A percentile compares a stretch with the other conserved stretches of the same genome.
Evolutionary conservation across 1,284 basidiomycete genomes (phyloP).

Genomic region (Moniliophthora roreri): DNA sequence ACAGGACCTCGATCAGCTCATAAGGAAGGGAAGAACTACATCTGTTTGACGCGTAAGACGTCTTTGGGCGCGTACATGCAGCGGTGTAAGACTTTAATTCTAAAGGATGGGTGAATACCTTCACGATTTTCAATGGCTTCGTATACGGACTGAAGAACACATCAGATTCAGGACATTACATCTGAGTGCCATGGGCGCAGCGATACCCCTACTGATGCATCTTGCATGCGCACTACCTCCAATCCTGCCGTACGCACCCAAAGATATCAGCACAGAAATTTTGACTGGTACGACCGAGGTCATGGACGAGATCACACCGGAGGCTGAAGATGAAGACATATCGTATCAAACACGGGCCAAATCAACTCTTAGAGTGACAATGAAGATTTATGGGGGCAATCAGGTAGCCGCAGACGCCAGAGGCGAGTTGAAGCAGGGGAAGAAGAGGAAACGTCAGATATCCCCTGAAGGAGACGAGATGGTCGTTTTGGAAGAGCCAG

Average conservation of each 20-base stretch:
- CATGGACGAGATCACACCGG: conserved; percentile 76
- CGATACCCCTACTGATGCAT: conserved; percentile 80
- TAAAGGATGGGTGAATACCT: conserved; percentile 71
- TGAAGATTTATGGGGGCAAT: conserved; percentile 62
- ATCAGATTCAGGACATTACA: conserved; percentile 72
- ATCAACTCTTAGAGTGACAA: conserved; percentile 59
- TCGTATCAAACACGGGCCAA: conserved; percentile 66
- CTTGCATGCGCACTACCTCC: conserved; percentile 72
- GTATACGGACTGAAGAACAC: conserved; percentile 7
- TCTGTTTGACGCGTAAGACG: conserved; percentile 82
- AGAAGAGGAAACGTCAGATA: conserved; percentile 21
- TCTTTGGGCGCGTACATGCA: conserved; percentile 73
- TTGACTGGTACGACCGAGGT: conserved; percentile 77
- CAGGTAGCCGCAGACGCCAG: conserved; percentile 32
- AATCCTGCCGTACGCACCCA: conserved; percentile 66
- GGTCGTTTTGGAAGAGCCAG: conserved; percentile 12
- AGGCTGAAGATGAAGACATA: conserved; percentile 74
- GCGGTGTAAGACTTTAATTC: conserved; percentile 73
- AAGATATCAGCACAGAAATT: conserved; percentile 69
- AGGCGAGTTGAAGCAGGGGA: conserved; percentile 5
- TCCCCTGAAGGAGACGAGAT: neutral
- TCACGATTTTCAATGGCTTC: conserved; percentile 4
- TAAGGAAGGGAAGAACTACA: conserved; percentile 73
- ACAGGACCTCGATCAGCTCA: conserved; percentile 79
- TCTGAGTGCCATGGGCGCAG: conserved; percentile 83